These are phyloP conservation scores for Eucalyptus guilfoylei DNA, from an alignment of 345 rosid genomes.

Conservation along the genomic window DNA sequence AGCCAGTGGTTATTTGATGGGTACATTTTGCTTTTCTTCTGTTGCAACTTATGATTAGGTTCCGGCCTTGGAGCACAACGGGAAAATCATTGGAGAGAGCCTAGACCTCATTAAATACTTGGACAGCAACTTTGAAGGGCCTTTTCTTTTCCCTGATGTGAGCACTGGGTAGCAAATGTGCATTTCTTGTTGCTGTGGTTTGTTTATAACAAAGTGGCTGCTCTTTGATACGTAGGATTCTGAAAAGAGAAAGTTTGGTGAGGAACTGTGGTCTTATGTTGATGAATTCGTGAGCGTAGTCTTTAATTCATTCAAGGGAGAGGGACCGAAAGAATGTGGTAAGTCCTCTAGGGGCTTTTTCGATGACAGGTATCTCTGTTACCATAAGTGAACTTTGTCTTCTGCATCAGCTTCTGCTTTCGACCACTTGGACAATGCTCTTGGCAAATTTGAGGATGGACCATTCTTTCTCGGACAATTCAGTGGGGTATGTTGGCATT, in stretches of 20 bases:
- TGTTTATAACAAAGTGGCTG: neutral
- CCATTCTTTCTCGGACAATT: constrained; percentile 22
- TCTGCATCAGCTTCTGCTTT: constrained; percentile 3
- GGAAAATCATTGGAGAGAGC: constrained; percentile 17
- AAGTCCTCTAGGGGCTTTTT: neutral
- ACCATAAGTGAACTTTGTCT: neutral
- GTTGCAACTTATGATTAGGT: neutral
- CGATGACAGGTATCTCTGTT: neutral
- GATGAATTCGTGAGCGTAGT: neutral
- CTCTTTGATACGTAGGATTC: constrained; percentile 2
- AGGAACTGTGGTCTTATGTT: constrained; percentile 3
- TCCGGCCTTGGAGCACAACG: constrained; percentile 18
- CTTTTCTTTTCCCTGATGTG: neutral
- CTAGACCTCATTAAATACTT: constrained; percentile 16
- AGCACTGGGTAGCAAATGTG: neutral
- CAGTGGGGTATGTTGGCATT: constrained; percentile 8
- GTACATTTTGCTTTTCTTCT: neutral
- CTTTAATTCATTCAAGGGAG: neutral
- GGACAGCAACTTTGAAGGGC: constrained; percentile 7
- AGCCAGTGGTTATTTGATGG: neutral
- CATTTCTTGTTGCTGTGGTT: neutral
- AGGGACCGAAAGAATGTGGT: constrained; percentile 6
- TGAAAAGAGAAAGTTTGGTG: constrained; percentile 13
- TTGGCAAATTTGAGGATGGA: constrained; percentile 11
- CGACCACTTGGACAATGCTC: neutral